These are phyloP conservation scores for Teratosphaeria nubilosa DNA, from an alignment of 2,329 filamentous ascomycete genomes.

Conservation along the genomic window DNA sequence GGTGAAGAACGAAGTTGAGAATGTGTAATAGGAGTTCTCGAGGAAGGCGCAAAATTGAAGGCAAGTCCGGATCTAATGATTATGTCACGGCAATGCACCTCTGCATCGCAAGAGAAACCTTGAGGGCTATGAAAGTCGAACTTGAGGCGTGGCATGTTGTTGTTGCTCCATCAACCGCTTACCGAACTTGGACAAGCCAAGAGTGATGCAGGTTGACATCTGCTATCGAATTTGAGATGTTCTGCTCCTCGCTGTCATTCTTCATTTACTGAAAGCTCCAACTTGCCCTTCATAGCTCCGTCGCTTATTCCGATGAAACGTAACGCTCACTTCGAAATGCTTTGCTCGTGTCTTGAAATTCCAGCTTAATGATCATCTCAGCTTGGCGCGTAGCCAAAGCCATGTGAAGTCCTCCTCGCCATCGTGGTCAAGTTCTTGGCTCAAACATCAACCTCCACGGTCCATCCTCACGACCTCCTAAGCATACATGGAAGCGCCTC, in stretches of 20 bases:
- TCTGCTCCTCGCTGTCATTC: not conserved
- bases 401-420: not conserved
- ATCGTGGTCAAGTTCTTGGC: not conserved
- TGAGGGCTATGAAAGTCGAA: not conserved
- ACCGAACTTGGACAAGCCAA: not conserved
- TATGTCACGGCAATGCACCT: too few relatives aligned
- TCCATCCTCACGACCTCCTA: not conserved
- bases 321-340: not conserved
- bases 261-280: not conserved
- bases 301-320: not conserved
- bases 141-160: not conserved
- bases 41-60: not conserved
- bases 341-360: not conserved
- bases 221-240: not conserved
- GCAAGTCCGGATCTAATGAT: not conserved
- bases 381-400: too few relatives aligned
- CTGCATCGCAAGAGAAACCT: not conserved
- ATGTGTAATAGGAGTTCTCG: not conserved
- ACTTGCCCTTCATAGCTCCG: not conserved
- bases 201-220: too few relatives aligned
- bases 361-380: not conserved
- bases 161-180: not conserved
- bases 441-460: not conserved
- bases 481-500: slow-evolving; percentile 52
- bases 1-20: not conserved